A percentile compares a stretch with the other conserved stretches of the same genome.
Conservation (phyloP, 106 monocot genomes). For the Allium sativum region DNA sequence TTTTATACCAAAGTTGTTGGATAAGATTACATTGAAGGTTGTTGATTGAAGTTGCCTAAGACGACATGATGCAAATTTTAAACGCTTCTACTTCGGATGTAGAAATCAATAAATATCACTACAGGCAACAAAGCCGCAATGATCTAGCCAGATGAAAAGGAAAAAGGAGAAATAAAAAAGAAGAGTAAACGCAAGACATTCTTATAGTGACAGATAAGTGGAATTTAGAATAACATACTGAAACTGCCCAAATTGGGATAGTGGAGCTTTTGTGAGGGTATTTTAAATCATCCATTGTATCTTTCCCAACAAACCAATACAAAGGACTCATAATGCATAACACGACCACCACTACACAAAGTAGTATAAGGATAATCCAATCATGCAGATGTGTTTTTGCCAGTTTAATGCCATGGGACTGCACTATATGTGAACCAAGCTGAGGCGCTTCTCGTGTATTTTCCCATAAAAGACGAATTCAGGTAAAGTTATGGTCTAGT, state of each 20-base stretch:
- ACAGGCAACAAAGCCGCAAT: constrained; percentile 41
- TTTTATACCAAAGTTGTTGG: too few species aligned
- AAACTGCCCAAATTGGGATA: constrained; percentile 38
- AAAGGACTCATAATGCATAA: constrained; percentile 28
- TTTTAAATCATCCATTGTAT: constrained; percentile 42
- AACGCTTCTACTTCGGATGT: constrained; percentile 40
- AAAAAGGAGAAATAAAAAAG: not conserved
- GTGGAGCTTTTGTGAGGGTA: constrained; percentile 42
- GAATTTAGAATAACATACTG: constrained; percentile 24
- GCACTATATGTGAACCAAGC: constrained; percentile 4
- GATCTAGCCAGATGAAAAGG: constrained; percentile 18
- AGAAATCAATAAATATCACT: constrained; percentile 34
- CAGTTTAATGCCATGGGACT: constrained; percentile 13
- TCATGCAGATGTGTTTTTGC: constrained; percentile 9
- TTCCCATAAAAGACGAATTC: not conserved
- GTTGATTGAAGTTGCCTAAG: constrained; percentile 23
- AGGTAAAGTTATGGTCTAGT: too few species aligned
- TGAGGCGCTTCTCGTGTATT: not conserved
- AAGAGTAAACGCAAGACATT: constrained; percentile 3
- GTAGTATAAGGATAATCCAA: constrained; percentile 16
- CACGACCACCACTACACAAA: constrained; percentile 12
- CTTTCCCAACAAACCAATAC: constrained; percentile 37
- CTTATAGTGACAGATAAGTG: not conserved
- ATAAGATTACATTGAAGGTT: not conserved
- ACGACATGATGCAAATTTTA: constrained; percentile 56